phyloP scores from a whole-genome alignment of 352 stramenopile species.

The Pythium volutum region DNA sequence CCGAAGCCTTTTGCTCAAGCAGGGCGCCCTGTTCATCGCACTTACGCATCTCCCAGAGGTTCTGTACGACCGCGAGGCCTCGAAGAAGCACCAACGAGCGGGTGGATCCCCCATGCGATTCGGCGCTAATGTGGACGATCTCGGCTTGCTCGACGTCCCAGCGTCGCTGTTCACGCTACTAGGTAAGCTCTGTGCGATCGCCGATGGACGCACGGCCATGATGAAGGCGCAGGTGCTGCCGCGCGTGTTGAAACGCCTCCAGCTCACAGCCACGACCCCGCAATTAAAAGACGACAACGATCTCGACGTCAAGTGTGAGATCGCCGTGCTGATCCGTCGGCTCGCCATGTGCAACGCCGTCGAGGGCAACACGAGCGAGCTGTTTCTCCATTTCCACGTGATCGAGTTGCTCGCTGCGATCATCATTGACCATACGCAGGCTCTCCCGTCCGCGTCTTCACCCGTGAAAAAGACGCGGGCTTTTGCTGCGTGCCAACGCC shows the following conservation, averaged over 20 bases:
- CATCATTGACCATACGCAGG: conserved; percentile 17
- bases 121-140: conserved; percentile 38
- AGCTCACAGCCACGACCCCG: conserved; percentile 36
- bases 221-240: conserved; percentile 63
- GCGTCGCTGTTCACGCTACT: conserved; percentile 64
- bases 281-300: conserved; percentile 20
- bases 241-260: conserved; percentile 67
- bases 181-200: conserved; percentile 56
- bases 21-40: conserved; percentile 54
- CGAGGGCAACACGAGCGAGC: conserved; percentile 64
- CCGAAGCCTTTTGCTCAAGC: conserved; percentile 40
- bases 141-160: conserved; percentile 49
- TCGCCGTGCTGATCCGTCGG: conserved; percentile 46
- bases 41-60: conserved; percentile 59
- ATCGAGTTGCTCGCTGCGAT: conserved; percentile 43
- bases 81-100: neutral
- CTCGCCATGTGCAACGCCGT: conserved; percentile 52
- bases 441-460: neutral
- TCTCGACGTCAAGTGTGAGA: conserved; percentile 62
- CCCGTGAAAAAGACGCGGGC: neutral
- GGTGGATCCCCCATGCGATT: conserved; percentile 17
- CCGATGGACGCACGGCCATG: conserved; percentile 49
- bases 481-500: neutral
- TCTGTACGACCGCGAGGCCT: conserved; percentile 21
- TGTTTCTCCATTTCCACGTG: conserved; percentile 67